Conservation (phyloP, 1,284 basidiomycete genomes). For the Ceratobasidium sp. region DNA sequence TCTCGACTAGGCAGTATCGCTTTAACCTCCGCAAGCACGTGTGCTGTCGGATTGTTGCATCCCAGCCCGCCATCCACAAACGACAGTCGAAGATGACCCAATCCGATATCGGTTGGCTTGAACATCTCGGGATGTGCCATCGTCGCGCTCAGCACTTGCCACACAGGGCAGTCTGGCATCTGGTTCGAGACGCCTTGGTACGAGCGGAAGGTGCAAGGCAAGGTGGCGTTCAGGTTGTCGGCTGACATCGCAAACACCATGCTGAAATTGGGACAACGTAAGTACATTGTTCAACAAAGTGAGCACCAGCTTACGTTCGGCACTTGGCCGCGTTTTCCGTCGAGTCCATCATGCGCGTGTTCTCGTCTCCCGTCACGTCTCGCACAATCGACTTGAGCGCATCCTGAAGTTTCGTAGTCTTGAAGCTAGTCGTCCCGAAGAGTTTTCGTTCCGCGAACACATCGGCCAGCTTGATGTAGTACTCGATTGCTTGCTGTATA, state of each 20-base stretch:
- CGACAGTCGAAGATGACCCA: background rate
- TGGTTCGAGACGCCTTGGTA: too few species aligned
- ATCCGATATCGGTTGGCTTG: too few species aligned
- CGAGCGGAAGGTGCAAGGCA: too few species aligned
- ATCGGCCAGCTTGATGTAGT: too few species aligned
- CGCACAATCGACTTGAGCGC: background rate
- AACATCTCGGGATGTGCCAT: too few species aligned
- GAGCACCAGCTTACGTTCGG: slow-evolving; percentile 3
- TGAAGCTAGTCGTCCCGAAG: background rate
- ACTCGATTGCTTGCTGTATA: too few species aligned
- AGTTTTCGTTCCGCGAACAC: too few species aligned
- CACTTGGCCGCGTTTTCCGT: background rate
- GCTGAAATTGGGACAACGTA: background rate
- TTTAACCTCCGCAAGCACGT: background rate
- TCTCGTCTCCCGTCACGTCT: background rate
- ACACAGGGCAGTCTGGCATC: too few species aligned
- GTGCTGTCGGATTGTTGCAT: background rate
- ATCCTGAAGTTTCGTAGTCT: background rate
- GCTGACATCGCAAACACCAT: background rate
- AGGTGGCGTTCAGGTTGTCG: too few species aligned
- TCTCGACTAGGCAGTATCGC: background rate
- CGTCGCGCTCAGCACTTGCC: too few species aligned
- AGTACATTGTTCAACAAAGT: background rate
- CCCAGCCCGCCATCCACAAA: background rate
- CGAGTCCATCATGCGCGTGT: background rate